These are phyloP conservation scores for Blastomyces percursus DNA, from an alignment of 2,329 filamentous ascomycete species.

Conservation along the genomic window DNA sequence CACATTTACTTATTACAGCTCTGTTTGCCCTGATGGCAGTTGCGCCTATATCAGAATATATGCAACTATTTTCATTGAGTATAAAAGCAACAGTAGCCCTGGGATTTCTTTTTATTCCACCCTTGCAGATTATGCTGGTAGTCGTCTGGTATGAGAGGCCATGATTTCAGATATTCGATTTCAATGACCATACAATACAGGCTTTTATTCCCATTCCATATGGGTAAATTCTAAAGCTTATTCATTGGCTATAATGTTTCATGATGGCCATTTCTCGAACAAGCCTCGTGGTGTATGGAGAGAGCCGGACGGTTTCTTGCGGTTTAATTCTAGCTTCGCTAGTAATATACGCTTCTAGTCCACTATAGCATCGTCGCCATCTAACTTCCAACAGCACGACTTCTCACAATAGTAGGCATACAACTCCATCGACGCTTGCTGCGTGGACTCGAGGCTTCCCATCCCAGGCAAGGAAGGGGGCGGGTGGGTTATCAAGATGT, in stretches of 20 bases:
- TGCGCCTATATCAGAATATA: constrained; percentile 13
- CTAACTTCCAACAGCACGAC: no score
- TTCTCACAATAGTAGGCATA: no score
- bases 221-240: no score
- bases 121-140: neutral
- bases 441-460: constrained; percentile 8
- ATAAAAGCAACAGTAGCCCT: neutral
- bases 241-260: no score
- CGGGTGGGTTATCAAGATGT: constrained; percentile 19
- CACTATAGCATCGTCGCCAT: no score
- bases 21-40: constrained; percentile 10
- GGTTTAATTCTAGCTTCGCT: no score
- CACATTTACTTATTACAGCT: constrained; percentile 8
- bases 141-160: neutral
- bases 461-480: constrained; percentile 17
- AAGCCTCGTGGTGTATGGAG: no score
- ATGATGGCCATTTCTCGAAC: no score
- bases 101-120: neutral
- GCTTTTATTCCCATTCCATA: neutral
- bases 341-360: no score
- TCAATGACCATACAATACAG: neutral
- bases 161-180: neutral
- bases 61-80: constrained; percentile 17
- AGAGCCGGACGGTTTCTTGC: no score
- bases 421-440: no score